Conservation (phyloP, 2,329 filamentous ascomycete genomes). For the Ilyonectria mors-panacis region DNA sequence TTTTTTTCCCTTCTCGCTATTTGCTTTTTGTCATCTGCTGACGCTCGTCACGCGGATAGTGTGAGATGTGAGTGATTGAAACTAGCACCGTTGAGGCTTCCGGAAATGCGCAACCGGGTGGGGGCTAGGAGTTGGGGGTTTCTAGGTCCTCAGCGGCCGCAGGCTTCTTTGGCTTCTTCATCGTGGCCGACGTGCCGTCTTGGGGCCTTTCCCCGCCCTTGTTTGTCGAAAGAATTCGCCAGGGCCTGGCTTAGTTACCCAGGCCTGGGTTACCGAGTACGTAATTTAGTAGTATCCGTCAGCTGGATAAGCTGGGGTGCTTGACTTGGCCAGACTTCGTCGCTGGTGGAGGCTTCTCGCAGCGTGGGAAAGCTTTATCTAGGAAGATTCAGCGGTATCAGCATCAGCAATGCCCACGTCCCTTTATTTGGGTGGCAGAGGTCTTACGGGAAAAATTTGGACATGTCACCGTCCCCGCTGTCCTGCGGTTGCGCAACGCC, state of each 20-base stretch:
- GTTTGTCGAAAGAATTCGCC: background rate
- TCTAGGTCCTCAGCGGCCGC: background rate
- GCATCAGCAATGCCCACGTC: too few relatives aligned
- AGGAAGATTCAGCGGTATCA: too few relatives aligned
- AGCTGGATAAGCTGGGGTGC: background rate
- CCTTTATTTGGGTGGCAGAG: too few relatives aligned
- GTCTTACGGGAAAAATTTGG: too few relatives aligned
- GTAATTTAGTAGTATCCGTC: background rate
- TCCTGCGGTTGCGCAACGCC: too few relatives aligned
- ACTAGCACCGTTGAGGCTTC: slow-evolving; percentile 7
- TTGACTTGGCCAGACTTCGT: too few relatives aligned
- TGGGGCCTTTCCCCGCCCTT: background rate
- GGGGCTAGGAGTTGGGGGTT: background rate
- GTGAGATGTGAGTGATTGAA: slow-evolving; percentile 14
- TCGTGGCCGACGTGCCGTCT: background rate
- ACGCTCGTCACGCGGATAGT: slow-evolving; percentile 4
- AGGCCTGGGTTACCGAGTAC: background rate
- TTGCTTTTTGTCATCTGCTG: slow-evolving; percentile 5
- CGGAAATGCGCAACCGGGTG: slow-evolving; percentile 1
- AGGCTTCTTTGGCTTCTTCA: background rate
- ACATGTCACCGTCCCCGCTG: too few relatives aligned
- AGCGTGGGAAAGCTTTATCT: too few relatives aligned
- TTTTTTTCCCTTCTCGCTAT: background rate
- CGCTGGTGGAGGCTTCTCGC: too few relatives aligned
- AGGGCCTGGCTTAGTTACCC: background rate